Evolutionary conservation across 2,329 filamentous ascomycete species (phyloP).

Genomic region (Aureobasidium leucospermi): DNA sequence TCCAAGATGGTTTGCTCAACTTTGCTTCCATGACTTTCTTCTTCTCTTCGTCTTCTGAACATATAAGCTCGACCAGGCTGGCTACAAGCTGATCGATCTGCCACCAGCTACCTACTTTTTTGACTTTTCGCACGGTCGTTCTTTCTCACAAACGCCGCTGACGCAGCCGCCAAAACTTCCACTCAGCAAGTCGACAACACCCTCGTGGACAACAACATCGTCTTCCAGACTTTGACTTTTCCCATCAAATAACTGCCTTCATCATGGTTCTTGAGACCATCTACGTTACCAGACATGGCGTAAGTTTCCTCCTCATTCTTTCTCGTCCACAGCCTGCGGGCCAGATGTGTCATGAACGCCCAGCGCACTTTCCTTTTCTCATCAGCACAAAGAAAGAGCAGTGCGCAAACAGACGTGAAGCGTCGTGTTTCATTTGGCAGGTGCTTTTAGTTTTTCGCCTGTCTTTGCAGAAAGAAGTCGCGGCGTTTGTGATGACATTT

Average conservation of each 20-base stretch:
- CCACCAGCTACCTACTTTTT: constrained; percentile 3
- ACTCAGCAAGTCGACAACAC: background rate
- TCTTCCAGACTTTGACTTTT: background rate
- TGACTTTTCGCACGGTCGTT: constrained; percentile 2
- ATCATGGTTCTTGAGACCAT: constrained; percentile 39
- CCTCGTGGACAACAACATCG: constrained; percentile 9
- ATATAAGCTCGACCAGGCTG: background rate
- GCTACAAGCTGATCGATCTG: background rate
- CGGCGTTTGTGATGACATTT: background rate
- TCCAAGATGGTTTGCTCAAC: background rate
- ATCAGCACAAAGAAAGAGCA: background rate
- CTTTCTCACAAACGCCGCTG: constrained; percentile 4
- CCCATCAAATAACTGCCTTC: background rate
- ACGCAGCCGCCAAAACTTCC: constrained; percentile 14
- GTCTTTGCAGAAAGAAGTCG: background rate
- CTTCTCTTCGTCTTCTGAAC: background rate
- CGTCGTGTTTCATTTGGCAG: background rate
- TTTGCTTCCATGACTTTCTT: background rate
- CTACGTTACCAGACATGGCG: constrained; percentile 44
- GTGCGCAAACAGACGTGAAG: background rate
- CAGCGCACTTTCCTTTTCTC: background rate
- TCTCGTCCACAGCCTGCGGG: constrained; percentile 15
- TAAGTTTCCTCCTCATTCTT: constrained; percentile 29
- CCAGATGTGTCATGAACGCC: background rate
- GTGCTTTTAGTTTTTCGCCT: too few species aligned